A percentile compares a stretch with the other conserved stretches of the same genome.
Evolutionary conservation across 2,329 filamentous ascomycete genomes (phyloP).

Genomic region (Berkeleyomyces rouxiae): DNA sequence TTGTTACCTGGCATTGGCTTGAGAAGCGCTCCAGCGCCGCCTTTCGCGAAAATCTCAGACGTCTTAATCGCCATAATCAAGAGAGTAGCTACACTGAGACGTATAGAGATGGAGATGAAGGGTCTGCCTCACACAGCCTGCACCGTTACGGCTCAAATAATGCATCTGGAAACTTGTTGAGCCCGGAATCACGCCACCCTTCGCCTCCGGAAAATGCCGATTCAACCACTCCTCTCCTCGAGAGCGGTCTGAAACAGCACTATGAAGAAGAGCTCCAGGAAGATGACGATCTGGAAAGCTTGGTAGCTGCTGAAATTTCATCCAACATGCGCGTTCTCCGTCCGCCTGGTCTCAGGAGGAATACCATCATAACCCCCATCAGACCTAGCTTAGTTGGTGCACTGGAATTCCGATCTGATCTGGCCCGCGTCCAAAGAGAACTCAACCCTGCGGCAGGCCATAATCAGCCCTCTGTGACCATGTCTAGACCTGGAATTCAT

Average conservation of each 20-base stretch:
- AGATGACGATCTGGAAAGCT: conserved; percentile 40
- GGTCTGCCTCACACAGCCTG: conserved; percentile 24
- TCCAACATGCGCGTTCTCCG: conserved; percentile 84
- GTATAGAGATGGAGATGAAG: conserved; percentile 36
- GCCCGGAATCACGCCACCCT: neutral
- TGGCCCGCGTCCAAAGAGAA: conserved; percentile 63
- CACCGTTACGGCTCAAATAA: neutral
- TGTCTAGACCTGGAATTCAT: neutral
- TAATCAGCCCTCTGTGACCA: conserved; percentile 16
- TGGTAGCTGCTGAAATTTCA: conserved; percentile 65
- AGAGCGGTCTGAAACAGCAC: conserved; percentile 22
- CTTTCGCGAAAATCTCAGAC: conserved; percentile 1
- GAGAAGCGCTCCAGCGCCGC: conserved; percentile 3
- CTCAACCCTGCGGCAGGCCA: neutral
- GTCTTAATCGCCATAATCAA: conserved; percentile 15
- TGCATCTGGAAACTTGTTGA: neutral
- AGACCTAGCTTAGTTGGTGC: conserved; percentile 85
- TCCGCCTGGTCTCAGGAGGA: conserved; percentile 44
- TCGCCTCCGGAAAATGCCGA: conserved; percentile 8
- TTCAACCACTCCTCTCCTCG: conserved; percentile 21
- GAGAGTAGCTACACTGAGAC: conserved; percentile 22
- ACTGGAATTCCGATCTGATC: conserved; percentile 78
- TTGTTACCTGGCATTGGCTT: conserved; percentile 79
- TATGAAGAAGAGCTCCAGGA: conserved; percentile 25
- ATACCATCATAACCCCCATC: conserved; percentile 61